Conservation (phyloP, 495 filamentous ascomycete species). For the Lineolata rhizophorae region DNA sequence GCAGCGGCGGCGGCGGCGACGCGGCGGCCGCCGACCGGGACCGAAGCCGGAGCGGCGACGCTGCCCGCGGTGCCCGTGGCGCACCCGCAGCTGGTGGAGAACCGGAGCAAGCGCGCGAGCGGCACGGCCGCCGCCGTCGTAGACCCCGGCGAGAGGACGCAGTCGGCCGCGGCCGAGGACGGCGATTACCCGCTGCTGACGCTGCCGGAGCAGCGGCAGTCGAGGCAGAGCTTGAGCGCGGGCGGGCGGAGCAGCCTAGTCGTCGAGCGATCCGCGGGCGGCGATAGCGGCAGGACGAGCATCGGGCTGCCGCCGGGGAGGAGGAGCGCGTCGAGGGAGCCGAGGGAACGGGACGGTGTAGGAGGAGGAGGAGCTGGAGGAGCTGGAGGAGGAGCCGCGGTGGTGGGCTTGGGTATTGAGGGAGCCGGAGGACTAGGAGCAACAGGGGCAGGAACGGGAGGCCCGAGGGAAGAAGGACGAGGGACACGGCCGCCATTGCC, state of each 20-base stretch:
- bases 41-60: too few relatives aligned
- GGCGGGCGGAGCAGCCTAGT: slow-evolving; percentile 37
- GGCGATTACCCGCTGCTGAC: slow-evolving; percentile 50
- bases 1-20: too few relatives aligned
- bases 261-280: slow-evolving; percentile 36
- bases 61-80: slow-evolving; percentile 23
- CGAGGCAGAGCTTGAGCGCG: slow-evolving; percentile 30
- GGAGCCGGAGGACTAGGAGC: too few relatives aligned
- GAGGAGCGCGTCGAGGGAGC: slow-evolving; percentile 13
- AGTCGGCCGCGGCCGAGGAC: slow-evolving; percentile 12
- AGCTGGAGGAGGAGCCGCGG: too few relatives aligned
- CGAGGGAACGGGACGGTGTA: background rate
- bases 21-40: too few relatives aligned
- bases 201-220: slow-evolving; percentile 42
- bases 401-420: too few relatives aligned
- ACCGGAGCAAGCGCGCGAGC: too few relatives aligned
- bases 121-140: slow-evolving; percentile 11
- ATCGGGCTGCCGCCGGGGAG: slow-evolving; percentile 42
- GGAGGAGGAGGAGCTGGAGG: too few relatives aligned
- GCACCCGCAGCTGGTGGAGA: slow-evolving; percentile 27
- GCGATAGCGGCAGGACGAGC: slow-evolving; percentile 37
- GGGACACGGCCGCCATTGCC: too few relatives aligned
- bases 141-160: too few relatives aligned
- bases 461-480: too few relatives aligned
- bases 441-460: too few relatives aligned